A percentile compares a stretch with the other conserved stretches of the same genome.
Conservation (phyloP, 2,329 filamentous ascomycete genomes). For the Penicillium sp. region DNA sequence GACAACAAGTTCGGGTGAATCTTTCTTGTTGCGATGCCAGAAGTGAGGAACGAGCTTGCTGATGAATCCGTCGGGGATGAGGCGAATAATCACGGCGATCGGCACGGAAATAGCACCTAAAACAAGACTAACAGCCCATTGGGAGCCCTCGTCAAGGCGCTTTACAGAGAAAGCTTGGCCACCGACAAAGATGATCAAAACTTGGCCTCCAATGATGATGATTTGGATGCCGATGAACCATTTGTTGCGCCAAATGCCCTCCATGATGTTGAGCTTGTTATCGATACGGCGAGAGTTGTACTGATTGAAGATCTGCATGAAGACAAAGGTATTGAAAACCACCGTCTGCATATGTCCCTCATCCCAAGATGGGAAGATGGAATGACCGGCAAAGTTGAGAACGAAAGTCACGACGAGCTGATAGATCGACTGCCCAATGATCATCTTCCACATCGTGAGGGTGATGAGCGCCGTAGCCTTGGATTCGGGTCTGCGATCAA, state of each 20-base stretch:
- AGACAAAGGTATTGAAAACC: constrained; percentile 46
- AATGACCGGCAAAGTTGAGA: constrained; percentile 45
- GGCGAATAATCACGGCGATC: constrained; percentile 56
- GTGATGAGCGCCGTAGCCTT: constrained; percentile 46
- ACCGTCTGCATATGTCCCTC: constrained; percentile 32
- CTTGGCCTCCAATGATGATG: constrained; percentile 64
- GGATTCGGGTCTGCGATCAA: constrained; percentile 51
- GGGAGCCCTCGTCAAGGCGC: constrained; percentile 54
- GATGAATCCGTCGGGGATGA: constrained; percentile 57
- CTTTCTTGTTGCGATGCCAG: constrained; percentile 34
- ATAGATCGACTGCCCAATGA: constrained; percentile 43
- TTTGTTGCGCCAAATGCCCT: constrained; percentile 41
- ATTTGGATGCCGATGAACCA: constrained; percentile 58
- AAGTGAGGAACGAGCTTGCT: constrained; percentile 40
- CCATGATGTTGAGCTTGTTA: constrained; percentile 44
- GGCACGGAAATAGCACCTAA: constrained; percentile 65
- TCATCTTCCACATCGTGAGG: constrained; percentile 47
- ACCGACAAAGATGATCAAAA: constrained; percentile 68
- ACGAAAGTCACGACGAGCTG: constrained; percentile 42
- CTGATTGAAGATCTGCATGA: constrained; percentile 50
- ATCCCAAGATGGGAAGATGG: constrained; percentile 32
- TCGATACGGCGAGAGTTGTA: constrained; percentile 47
- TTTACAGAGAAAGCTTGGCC: constrained; percentile 62
- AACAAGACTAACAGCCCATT: constrained; percentile 67
- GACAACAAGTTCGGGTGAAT: constrained; percentile 40